Evolutionary conservation across 345 rosid species (phyloP).

Genomic region (Salix brachista): DNA sequence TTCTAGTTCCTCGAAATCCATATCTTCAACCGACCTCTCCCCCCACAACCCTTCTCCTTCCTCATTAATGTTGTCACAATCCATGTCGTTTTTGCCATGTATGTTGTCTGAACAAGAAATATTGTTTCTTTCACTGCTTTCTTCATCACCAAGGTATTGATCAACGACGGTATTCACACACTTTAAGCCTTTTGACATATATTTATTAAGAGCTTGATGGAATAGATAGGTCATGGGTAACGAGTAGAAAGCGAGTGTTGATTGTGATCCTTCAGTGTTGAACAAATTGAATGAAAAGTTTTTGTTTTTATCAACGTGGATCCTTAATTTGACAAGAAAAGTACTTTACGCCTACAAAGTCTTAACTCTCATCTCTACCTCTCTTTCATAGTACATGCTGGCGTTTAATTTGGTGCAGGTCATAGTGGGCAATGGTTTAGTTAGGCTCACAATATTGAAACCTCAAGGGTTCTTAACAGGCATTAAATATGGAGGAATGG

Average conservation of each 20-base stretch:
- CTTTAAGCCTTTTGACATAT: too few relatives aligned
- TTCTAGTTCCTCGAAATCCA: not conserved
- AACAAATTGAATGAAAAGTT: too few relatives aligned
- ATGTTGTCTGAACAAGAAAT: not conserved
- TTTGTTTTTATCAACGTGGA: too few relatives aligned
- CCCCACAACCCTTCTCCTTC: slow-evolving; percentile 1
- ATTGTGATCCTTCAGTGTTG: too few relatives aligned
- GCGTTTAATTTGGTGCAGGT: slow-evolving; percentile 15
- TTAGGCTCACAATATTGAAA: slow-evolving; percentile 25
- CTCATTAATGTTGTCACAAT: too few relatives aligned
- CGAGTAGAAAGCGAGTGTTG: too few relatives aligned
- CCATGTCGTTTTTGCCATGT: too few relatives aligned
- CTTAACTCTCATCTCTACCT: not conserved
- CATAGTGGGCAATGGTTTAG: slow-evolving; percentile 24
- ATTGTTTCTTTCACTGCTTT: not conserved
- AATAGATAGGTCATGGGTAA: too few relatives aligned
- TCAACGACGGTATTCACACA: not conserved
- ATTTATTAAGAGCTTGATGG: too few relatives aligned
- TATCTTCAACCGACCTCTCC: slow-evolving; percentile 9
- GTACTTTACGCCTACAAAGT: not conserved
- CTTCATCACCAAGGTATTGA: not conserved
- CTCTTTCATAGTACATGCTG: not conserved
- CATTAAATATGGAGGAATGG: slow-evolving; percentile 35
- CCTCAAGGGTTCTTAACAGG: slow-evolving; percentile 29
- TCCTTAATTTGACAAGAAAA: too few relatives aligned